Percentiles rank a stretch among this genome's conserved stretches.
Conservation (phyloP, 441 rosid species). For the Arabidopsis hybrid region DNA sequence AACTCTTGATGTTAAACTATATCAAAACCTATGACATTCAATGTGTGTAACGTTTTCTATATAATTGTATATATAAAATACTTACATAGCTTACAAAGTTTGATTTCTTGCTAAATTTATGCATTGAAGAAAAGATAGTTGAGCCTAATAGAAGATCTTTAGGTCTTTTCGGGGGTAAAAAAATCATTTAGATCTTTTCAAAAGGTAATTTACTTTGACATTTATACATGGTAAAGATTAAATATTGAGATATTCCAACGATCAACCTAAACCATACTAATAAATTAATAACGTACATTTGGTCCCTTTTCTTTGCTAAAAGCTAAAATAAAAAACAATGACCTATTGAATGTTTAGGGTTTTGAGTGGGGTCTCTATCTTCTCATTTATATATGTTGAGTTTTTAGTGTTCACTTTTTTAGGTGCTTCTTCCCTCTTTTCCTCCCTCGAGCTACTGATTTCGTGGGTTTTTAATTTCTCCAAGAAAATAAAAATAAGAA, state of each 20-base stretch:
- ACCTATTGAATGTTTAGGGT: too few species aligned
- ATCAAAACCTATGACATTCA: neutral
- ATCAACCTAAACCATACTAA: constrained; percentile 12
- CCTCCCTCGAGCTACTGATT: constrained; percentile 88
- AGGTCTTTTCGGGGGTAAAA: constrained; percentile 9
- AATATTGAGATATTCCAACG: constrained; percentile 27
- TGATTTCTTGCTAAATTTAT: constrained; percentile 15
- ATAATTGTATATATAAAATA: too few species aligned
- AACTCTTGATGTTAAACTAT: neutral
- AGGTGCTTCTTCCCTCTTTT: constrained; percentile 56
- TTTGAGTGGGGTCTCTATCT: constrained; percentile 31
- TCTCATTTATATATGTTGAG: constrained; percentile 38
- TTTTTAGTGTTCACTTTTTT: constrained; percentile 51
- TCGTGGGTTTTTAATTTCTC: constrained; percentile 48
- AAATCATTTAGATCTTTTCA: constrained; percentile 15
- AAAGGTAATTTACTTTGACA: constrained; percentile 36
- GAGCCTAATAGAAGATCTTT: constrained; percentile 25
- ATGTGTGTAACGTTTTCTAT: neutral
- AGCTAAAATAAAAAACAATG: too few species aligned
- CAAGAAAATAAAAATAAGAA: constrained; percentile 53
- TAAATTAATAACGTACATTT: constrained; percentile 26
- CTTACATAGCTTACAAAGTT: neutral
- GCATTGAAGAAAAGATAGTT: neutral
- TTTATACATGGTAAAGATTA: constrained; percentile 21
- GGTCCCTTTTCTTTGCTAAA: constrained; percentile 16